Conservation (phyloP, 495 filamentous ascomycete species). For the Evansstolkia leycettana region DNA sequence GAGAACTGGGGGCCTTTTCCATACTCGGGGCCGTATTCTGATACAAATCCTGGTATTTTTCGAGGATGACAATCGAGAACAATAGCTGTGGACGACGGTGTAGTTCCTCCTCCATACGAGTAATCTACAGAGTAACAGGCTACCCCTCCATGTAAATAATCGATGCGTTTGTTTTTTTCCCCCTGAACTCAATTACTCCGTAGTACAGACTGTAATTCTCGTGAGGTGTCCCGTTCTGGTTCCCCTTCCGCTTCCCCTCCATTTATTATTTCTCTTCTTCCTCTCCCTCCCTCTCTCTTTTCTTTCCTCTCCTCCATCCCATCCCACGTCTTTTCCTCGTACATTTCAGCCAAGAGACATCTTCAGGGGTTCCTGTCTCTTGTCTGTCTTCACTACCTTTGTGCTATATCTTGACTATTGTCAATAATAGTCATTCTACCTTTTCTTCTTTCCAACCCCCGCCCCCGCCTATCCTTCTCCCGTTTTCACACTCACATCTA, state of each 20-base stretch:
- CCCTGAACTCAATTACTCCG: not conserved
- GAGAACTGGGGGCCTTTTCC: too few relatives aligned
- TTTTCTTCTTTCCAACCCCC: conserved; percentile 6
- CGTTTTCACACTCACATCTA: conserved; percentile 18
- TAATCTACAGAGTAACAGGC: too few relatives aligned
- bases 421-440: conserved; percentile 6
- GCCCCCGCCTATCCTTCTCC: conserved; percentile 6
- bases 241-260: conserved; percentile 11
- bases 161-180: not conserved
- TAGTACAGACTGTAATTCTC: too few relatives aligned
- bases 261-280: conserved; percentile 8
- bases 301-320: conserved; percentile 5
- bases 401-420: too few relatives aligned
- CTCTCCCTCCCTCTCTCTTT: conserved; percentile 7
- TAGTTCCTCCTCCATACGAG: too few relatives aligned
- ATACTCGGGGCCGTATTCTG: too few relatives aligned
- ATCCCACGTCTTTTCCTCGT: conserved; percentile 1
- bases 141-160: conserved; percentile 11
- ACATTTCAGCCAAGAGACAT: not conserved
- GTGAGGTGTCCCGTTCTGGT: too few relatives aligned
- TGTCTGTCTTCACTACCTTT: conserved; percentile 3
- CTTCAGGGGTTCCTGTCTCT: conserved; percentile 1
- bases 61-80: too few relatives aligned
- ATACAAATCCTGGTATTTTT: too few relatives aligned
- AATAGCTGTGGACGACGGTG: too few relatives aligned